These are phyloP conservation scores for Exophiala viscosa DNA, from an alignment of 2,329 filamentous ascomycete genomes.

Conservation along the genomic window DNA sequence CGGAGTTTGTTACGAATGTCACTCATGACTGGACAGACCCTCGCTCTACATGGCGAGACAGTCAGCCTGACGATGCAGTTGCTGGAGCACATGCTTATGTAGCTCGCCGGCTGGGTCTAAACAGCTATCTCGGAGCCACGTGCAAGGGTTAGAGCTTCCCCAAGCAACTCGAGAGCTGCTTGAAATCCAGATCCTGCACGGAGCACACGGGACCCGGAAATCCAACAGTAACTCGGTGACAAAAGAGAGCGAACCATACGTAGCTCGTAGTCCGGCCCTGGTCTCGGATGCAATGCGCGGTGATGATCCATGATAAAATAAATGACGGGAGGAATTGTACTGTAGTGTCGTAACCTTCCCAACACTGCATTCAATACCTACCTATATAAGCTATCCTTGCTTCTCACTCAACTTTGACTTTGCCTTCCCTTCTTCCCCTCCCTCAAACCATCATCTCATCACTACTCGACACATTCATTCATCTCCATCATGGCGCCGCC, in stretches of 20 bases:
- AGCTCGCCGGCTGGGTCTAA: not conserved
- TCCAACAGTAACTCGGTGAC: too few relatives aligned
- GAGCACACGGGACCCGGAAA: too few relatives aligned
- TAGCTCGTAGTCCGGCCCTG: not conserved
- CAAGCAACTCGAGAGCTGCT: not conserved
- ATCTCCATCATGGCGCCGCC: constrained; percentile 14
- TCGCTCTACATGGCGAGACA: constrained; percentile 2
- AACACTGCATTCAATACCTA: not conserved
- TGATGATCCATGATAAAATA: not conserved
- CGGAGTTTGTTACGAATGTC: too few relatives aligned
- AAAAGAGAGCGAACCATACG: too few relatives aligned
- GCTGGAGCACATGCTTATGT: constrained; percentile 1
- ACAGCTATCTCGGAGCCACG: constrained; percentile 1
- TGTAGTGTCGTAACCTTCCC: too few relatives aligned
- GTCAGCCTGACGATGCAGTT: constrained; percentile 11
- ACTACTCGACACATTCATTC: not conserved
- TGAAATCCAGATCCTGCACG: too few relatives aligned
- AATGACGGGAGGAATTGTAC: not conserved
- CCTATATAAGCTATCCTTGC: not conserved
- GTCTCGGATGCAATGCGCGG: not conserved
- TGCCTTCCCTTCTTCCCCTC: not conserved
- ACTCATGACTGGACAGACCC: too few relatives aligned
- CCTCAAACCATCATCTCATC: not conserved
- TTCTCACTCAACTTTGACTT: constrained; percentile 1
- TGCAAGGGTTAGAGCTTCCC: constrained; percentile 6